Evolutionary conservation across 139 green algal species (phyloP).

Genomic region (Spirogloea muscicola): DNA sequence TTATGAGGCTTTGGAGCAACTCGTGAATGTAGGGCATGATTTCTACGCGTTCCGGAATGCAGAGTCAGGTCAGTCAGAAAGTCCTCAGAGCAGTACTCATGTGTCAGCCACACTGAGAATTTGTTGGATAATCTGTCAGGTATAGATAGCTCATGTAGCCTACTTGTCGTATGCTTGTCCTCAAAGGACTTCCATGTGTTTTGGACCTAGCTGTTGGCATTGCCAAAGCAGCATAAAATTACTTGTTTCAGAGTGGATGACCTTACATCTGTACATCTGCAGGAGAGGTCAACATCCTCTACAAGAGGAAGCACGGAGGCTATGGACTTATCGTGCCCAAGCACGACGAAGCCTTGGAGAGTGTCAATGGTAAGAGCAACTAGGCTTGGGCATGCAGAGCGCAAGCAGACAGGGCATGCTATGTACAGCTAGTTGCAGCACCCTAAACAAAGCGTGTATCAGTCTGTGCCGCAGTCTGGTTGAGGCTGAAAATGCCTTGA

Average conservation of each 20-base stretch:
- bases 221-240: too few species aligned
- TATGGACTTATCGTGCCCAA: slow-evolving; percentile 50
- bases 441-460: too few species aligned
- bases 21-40: slow-evolving; percentile 48
- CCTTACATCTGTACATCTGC: too few species aligned
- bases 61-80: slow-evolving; percentile 10
- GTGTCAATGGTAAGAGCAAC: background rate
- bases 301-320: slow-evolving; percentile 47
- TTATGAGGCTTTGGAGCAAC: slow-evolving; percentile 43
- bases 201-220: too few species aligned
- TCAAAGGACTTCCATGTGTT: background rate
- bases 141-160: too few species aligned
- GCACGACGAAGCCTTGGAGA: slow-evolving; percentile 38
- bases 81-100: background rate
- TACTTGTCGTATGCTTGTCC: background rate
- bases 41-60: slow-evolving; percentile 54
- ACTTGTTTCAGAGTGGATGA: too few species aligned
- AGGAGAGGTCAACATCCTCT: slow-evolving; percentile 52
- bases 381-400: too few species aligned
- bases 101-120: background rate
- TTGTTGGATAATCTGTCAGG: too few species aligned
- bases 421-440: too few species aligned
- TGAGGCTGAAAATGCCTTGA: too few species aligned
- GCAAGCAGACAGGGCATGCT: too few species aligned
- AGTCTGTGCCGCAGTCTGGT: too few species aligned